Percentiles rank a stretch among this genome's conserved stretches.
Evolutionary conservation across 1,284 basidiomycete species (phyloP).

Genomic region (Apiotrichum montevideense): DNA sequence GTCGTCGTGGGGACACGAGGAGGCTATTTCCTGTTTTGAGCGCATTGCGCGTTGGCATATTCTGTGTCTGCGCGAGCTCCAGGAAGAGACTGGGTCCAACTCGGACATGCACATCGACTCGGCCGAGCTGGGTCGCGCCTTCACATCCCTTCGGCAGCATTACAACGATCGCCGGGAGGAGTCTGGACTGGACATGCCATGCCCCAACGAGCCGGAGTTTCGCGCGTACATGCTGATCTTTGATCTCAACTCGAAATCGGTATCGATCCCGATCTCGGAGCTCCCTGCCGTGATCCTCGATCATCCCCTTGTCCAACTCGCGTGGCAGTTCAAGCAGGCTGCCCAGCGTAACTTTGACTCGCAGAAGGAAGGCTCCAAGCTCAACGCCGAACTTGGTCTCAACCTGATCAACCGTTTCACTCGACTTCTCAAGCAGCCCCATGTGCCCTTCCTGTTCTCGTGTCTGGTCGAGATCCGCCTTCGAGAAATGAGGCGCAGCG

Average conservation of each 20-base stretch:
- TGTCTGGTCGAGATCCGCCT: conserved; percentile 54
- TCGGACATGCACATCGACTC: conserved; percentile 44
- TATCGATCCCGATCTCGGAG: conserved; percentile 61
- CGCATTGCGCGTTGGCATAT: conserved; percentile 93
- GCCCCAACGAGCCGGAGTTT: conserved; percentile 88
- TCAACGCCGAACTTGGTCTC: conserved; percentile 51
- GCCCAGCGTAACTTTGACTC: conserved; percentile 70
- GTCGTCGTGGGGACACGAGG: conserved; percentile 61
- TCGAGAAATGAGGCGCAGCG: conserved; percentile 51
- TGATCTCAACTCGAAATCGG: conserved; percentile 77
- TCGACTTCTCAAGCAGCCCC: conserved; percentile 44
- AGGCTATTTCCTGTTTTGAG: conserved; percentile 86
- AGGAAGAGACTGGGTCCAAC: conserved; percentile 41
- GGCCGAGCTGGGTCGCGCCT: conserved; percentile 42
- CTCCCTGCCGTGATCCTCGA: conserved; percentile 66
- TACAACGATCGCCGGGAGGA: conserved; percentile 74
- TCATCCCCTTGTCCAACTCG: conserved; percentile 72
- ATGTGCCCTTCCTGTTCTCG: conserved; percentile 50
- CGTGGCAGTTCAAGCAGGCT: conserved; percentile 68
- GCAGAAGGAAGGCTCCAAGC: conserved; percentile 49
- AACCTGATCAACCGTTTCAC: conserved; percentile 57
- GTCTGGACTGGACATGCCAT: conserved; percentile 51
- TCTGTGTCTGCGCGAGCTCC: conserved; percentile 70
- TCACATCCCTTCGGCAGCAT: conserved; percentile 86
- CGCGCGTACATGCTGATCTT: conserved; percentile 88